Base-by-base conservation (phyloP, 2,329 filamentous ascomycete genomes). In the Shiraia bambusicola region DNA sequence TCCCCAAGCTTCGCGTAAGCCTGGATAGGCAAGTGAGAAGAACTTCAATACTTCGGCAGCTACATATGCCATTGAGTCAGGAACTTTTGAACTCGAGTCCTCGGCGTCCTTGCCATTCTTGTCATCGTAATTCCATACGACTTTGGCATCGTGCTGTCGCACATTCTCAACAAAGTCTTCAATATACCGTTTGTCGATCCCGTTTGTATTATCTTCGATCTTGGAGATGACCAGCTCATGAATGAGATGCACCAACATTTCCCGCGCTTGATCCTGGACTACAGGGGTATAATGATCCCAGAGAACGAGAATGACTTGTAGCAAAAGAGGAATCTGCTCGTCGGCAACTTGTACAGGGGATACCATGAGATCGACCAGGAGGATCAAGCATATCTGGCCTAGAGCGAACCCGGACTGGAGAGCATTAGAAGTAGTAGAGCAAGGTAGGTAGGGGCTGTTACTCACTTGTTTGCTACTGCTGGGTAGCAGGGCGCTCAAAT, bases 211-310 rank as follows among this genome's bases (percentile, higher is more conserved):
- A 41, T 94, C 87, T 45, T 95, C 83, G 32, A 85, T 76, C 56
- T 81, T 82, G 1, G 82, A 84, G 19, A 96, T 90, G 27, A 98
- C 89, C 6, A 97, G 77, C 66, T 97, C 93, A 58, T 98, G 93
- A 33, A 98, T 94, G 13, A 98, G 78, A 72, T 98, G 93, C 2
- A 98, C 91, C 12, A 98, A 80, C 91, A 98, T 95, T 69, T 98
- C 93, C 34, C 91, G 83, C 22, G 94, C 91, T 67, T 98, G 92
- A 54, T 97, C 93, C 66, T 97, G 92, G 1, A 98, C 93, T 9
- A 96, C 80, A 3, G 88, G 83, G 1, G 88, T 95, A 60, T 98
- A 96, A 61, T 97, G 92, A 65, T 98, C 94, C 93, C 93, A 98
- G 2, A 97, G 79, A 3, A 97, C 89, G 10, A 92, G 84, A 4